A percentile compares a stretch with the other conserved stretches of the same genome.
These are phyloP conservation scores for Zasmidium angulare DNA, from an alignment of 2,329 filamentous ascomycete genomes.

Conservation along the genomic window DNA sequence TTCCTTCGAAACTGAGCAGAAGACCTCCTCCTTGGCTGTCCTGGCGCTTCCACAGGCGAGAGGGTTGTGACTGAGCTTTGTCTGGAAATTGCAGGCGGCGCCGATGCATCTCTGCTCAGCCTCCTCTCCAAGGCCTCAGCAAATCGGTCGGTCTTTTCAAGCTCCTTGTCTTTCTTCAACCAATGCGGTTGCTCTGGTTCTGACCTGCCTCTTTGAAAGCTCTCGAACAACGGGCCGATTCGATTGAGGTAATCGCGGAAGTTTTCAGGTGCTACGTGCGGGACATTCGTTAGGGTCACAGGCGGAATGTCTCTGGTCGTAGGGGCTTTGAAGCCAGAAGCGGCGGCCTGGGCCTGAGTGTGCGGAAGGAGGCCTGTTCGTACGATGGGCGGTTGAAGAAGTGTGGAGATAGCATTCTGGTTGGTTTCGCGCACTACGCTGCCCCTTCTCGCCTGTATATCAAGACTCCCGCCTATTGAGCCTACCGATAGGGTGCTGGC, in stretches of 20 bases:
- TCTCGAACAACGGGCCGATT: slow-evolving; percentile 84
- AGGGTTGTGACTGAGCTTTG: slow-evolving; percentile 42
- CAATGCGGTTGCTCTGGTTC: slow-evolving; percentile 61
- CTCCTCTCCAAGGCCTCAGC: slow-evolving; percentile 48
- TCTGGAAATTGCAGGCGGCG: slow-evolving; percentile 36
- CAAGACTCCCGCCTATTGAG: slow-evolving; percentile 81
- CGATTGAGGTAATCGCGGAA: slow-evolving; percentile 84
- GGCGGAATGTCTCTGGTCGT: slow-evolving; percentile 89
- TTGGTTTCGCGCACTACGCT: slow-evolving; percentile 69
- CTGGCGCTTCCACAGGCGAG: slow-evolving; percentile 50
- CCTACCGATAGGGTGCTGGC: slow-evolving; percentile 72
- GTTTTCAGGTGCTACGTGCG: slow-evolving; percentile 72
- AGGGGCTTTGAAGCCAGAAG: slow-evolving; percentile 66
- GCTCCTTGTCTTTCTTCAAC: slow-evolving; percentile 45
- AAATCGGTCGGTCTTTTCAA: slow-evolving; percentile 49
- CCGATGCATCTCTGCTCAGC: slow-evolving; percentile 36
- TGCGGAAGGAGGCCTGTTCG: slow-evolving; percentile 83
- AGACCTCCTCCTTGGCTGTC: slow-evolving; percentile 49
- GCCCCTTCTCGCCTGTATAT: slow-evolving; percentile 62
- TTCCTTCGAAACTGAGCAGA: slow-evolving; percentile 57
- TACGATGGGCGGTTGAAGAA: slow-evolving; percentile 88
- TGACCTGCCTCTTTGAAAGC: slow-evolving; percentile 79
- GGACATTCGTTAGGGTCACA: slow-evolving; percentile 85
- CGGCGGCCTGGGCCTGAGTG: slow-evolving; percentile 66
- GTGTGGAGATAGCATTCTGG: slow-evolving; percentile 90